Evolutionary conservation across 2,329 filamentous ascomycete genomes (phyloP).

Genomic region (Canariomyces notabilis): DNA sequence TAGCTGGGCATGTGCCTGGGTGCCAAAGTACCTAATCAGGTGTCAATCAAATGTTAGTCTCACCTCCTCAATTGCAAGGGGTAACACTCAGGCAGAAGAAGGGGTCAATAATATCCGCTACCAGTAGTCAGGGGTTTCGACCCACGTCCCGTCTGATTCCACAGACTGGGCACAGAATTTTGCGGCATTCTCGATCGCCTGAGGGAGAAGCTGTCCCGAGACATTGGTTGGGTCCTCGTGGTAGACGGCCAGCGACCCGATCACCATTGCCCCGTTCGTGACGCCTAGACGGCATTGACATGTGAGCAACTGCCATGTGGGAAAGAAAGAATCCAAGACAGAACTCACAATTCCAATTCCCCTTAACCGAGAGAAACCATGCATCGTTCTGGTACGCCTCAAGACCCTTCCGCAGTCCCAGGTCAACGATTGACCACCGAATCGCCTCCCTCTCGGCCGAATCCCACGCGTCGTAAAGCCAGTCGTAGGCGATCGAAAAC

Average conservation of each 20-base stretch:
- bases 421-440: constrained; percentile 1
- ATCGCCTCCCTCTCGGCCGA: constrained; percentile 1
- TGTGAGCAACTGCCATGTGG: too few relatives aligned
- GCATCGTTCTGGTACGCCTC: background rate
- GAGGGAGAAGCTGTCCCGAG: too few relatives aligned
- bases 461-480: constrained; percentile 6
- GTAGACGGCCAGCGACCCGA: background rate
- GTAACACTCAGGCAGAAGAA: too few relatives aligned
- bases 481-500: constrained; percentile 6
- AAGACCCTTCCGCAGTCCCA: constrained; percentile 3
- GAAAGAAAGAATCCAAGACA: background rate
- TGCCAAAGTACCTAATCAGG: constrained; percentile 10
- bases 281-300: background rate
- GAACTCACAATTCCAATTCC: constrained; percentile 8
- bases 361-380: constrained; percentile 1
- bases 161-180: background rate
- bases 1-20: constrained; percentile 5
- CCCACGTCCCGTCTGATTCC: background rate
- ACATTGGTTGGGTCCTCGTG: background rate
- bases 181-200: background rate
- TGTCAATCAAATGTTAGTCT: too few relatives aligned
- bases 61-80: too few relatives aligned
- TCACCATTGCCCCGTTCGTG: too few relatives aligned
- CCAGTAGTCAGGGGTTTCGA: constrained; percentile 6
- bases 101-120: too few relatives aligned